phyloP scores from a whole-genome alignment of 345 rosid genomes.

The Raphanus raphanistrum region DNA sequence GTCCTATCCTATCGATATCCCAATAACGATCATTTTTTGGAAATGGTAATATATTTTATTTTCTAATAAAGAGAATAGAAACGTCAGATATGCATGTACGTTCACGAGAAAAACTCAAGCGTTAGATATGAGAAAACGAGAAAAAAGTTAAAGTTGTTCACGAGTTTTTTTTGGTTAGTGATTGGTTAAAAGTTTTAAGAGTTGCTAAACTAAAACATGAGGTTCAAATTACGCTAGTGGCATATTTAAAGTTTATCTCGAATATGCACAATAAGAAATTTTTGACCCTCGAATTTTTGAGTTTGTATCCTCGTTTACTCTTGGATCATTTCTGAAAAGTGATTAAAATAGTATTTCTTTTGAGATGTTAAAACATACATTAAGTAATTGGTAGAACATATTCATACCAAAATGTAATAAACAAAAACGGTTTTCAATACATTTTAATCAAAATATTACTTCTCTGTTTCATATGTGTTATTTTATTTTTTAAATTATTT shows the following conservation, averaged over 20 bases:
- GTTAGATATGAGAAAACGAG: not conserved
- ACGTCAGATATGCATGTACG: not conserved
- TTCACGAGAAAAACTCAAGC: not conserved
- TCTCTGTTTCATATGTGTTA: too few relatives aligned
- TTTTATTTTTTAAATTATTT: too few relatives aligned
- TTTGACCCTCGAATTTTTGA: not conserved
- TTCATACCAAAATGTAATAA: too few relatives aligned
- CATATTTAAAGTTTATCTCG: not conserved
- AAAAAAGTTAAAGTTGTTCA: conserved; percentile 1
- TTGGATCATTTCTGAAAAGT: not conserved
- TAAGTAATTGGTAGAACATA: not conserved
- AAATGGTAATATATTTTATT: not conserved
- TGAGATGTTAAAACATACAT: not conserved
- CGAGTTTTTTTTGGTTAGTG: not conserved
- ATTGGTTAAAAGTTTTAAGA: not conserved
- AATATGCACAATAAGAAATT: not conserved
- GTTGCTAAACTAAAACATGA: not conserved
- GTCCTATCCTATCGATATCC: not conserved
- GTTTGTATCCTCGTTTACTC: too few relatives aligned
- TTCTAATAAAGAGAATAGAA: conserved; percentile 1
- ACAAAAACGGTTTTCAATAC: too few relatives aligned
- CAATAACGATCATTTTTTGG: not conserved
- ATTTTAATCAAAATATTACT: too few relatives aligned
- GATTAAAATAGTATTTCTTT: not conserved
- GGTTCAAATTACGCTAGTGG: not conserved